A percentile compares a stretch with the other conserved stretches of the same genome.
phyloP scores from a whole-genome alignment of 768 basidiomycete species.

The Russula sp. region DNA sequence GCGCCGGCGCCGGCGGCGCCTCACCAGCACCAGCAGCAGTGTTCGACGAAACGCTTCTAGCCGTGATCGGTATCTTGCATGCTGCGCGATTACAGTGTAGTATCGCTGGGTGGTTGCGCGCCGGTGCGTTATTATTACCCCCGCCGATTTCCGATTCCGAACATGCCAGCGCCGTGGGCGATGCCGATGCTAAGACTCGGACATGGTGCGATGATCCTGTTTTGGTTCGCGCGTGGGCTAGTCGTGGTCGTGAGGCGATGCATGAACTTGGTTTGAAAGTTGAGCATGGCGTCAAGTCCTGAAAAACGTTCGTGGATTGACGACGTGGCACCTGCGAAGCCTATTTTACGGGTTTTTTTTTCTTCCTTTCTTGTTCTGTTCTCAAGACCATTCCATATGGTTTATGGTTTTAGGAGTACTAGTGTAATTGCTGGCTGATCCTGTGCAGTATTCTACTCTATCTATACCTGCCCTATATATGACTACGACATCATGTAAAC shows the following conservation, averaged over 20 bases:
- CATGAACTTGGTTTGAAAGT: slow-evolving; percentile 47
- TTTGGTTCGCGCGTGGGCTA: slow-evolving; percentile 50
- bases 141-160: slow-evolving; percentile 33
- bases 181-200: background rate
- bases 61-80: slow-evolving; percentile 65
- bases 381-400: too few relatives aligned
- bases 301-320: background rate
- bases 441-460: too few relatives aligned
- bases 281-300: slow-evolving; percentile 39
- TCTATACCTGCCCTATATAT: too few relatives aligned
- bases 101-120: slow-evolving; percentile 64
- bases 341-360: too few relatives aligned
- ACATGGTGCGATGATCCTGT: slow-evolving; percentile 54
- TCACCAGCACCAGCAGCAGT: slow-evolving; percentile 21
- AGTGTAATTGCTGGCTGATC: too few relatives aligned
- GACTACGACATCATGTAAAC: too few relatives aligned
- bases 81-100: slow-evolving; percentile 56
- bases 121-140: slow-evolving; percentile 41
- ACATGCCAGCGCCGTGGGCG: background rate
- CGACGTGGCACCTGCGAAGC: too few relatives aligned
- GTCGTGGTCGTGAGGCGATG: slow-evolving; percentile 50
- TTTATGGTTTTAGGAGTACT: background rate
- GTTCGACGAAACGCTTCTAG: slow-evolving; percentile 58
- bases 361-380: too few relatives aligned
- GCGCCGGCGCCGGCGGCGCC: background rate